Evolutionary conservation across 2,329 filamentous ascomycete genomes (phyloP), one percentile per base, ranked within the genome.

Genomic region (Aspergillus ibericus): DNA sequence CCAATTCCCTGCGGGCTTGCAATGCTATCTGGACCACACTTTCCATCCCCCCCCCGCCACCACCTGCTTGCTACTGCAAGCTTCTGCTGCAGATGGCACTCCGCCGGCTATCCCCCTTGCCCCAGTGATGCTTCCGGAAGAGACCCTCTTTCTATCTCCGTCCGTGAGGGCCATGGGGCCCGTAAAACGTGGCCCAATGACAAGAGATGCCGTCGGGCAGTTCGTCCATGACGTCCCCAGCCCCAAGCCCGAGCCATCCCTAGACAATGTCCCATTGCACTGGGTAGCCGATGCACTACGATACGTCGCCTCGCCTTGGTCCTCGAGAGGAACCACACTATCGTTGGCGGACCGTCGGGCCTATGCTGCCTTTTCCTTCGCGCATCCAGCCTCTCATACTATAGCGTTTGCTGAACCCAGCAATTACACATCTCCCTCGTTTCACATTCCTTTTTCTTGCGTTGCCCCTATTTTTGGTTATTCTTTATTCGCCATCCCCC

Each of bases 111-210:
- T 63, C 66, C 64, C 55, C 53, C 49, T 49, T 66, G 66, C 69
- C 67, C 65, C 67, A 70, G 66, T 65, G 64, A 69, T 65, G 59
- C 53, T 59, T 60, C 55, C 59, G 49, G 51, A 56, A 53, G 54
- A 59, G 55, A 59, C 63, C 61, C 52, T 58, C 54, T 67, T 58
- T 60, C 60, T 65, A 67, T 63, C 38, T 58, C 57, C 62, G 58
- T 66, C 63, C 63, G 66, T 60, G 55, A 65, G 60, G 64, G 55
- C 62, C 61, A 69, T 68, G 68, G 68, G 66, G 63, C 63, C 69
- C 62, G 63, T 65, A 69, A 75, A 71, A 78, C 75, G 75, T 78
- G 75, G 75, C 67, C 74, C 75, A 77, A 77, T 77, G 62, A 70
- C 58, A 69, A 58, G 34, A 34, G 51, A 58, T 66, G 60, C 56